Base-by-base conservation (phyloP, 2,329 filamentous ascomycete species). In the Phoma sp. region DNA sequence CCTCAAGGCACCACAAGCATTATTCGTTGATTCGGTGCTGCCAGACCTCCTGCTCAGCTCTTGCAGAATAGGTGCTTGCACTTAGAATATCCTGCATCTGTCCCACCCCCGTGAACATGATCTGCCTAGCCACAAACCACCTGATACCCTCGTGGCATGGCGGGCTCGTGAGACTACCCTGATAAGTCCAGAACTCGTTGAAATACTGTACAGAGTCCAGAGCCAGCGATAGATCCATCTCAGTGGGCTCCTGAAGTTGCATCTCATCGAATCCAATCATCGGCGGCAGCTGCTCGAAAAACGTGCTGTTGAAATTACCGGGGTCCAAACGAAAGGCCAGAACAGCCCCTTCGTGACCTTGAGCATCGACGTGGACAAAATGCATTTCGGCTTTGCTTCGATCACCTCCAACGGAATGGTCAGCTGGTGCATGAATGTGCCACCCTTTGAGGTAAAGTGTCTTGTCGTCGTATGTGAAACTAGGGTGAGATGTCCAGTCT, bases 401-500 rank as follows among this genome's bases (percentile, higher is more conserved):
- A 33, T 74, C 68, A 30, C 76, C 77, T 41, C 75, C 69, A 4
- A 83, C 73, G 2, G 73, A 71, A 64, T 83, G 81, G 52, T 83
- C 80, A 4, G 79, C 79, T 0, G 81, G 80, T 0, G 79, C 64
- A 60, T 83, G 81, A 43, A 82, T 78, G 68, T 83, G 81, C 79
- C 79, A 83, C 41, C 79, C 78, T 36, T 69, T 73, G 7, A 83
- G 70, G 62, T 80, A 82, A 22, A 79, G 71, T 1, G 77, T 81
- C 55, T 75, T 68, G 63, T 80, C 76, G 47, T 81, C 78, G 64
- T 77, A 81, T 1, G 68, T 74, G 52, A 82, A 67, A 39, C 71
- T 71, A 2, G 80, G 78, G 25, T 77, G 69, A 1, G 57, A 62
- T 4, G 73, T 76, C 57, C 75, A 77, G 27, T 73, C 71, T 29